phyloP scores from a whole-genome alignment of 352 stramenopile species.

The Phytophthora pisi region DNA sequence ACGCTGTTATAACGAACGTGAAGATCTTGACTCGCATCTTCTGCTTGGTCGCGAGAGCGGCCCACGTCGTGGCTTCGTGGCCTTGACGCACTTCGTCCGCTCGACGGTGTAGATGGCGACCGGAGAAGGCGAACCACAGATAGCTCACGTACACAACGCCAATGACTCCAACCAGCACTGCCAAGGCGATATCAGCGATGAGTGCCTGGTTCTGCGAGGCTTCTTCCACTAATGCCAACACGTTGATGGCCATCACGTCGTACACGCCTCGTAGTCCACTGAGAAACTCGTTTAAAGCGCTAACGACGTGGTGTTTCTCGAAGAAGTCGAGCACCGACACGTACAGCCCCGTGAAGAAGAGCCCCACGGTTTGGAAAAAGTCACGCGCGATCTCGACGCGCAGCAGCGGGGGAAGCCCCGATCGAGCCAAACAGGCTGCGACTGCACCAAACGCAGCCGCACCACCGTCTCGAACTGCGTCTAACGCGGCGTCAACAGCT shows the following conservation, averaged over 20 bases:
- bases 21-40: slow-evolving; percentile 41
- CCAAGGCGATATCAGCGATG: slow-evolving; percentile 33
- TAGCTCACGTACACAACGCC: slow-evolving; percentile 37
- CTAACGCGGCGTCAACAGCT: slow-evolving; percentile 32
- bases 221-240: slow-evolving; percentile 13
- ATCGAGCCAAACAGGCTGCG: slow-evolving; percentile 18
- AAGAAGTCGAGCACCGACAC: slow-evolving; percentile 30
- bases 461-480: slow-evolving; percentile 27
- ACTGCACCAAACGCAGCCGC: slow-evolving; percentile 13
- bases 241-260: slow-evolving; percentile 38
- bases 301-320: slow-evolving; percentile 22
- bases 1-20: slow-evolving; percentile 49
- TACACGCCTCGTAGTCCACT: slow-evolving; percentile 28
- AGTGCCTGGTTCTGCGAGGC: slow-evolving; percentile 12
- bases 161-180: slow-evolving; percentile 33
- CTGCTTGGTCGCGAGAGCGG: slow-evolving; percentile 37
- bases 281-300: slow-evolving; percentile 19
- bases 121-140: slow-evolving; percentile 50
- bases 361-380: slow-evolving; percentile 47
- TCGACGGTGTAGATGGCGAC: slow-evolving; percentile 41
- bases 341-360: slow-evolving; percentile 55
- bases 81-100: slow-evolving; percentile 54
- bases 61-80: slow-evolving; percentile 49
- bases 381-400: slow-evolving; percentile 54
- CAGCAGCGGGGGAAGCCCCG: slow-evolving; percentile 40